Conservation (phyloP, 495 filamentous ascomycete species). For the Astrothelium subdiscretum region DNA sequence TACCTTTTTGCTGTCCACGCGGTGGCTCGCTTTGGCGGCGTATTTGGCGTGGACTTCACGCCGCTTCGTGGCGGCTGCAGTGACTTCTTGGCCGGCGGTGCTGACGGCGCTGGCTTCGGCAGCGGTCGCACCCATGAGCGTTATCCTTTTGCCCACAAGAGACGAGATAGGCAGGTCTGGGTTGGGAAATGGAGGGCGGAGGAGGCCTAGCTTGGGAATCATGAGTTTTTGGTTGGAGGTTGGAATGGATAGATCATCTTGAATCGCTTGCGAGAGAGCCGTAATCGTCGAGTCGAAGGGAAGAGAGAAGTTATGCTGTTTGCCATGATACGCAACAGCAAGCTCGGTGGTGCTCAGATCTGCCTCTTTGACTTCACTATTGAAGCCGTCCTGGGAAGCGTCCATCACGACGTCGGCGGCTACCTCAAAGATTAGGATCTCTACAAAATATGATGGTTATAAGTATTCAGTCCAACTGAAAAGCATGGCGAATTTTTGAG, state of each 20-base stretch:
- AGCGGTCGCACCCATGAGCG: constrained; percentile 48
- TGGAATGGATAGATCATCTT: constrained; percentile 49
- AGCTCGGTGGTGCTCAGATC: constrained; percentile 16
- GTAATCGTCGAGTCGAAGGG: constrained; percentile 37
- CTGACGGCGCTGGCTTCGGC: constrained; percentile 40
- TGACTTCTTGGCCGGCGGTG: constrained; percentile 31
- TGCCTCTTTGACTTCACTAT: neutral
- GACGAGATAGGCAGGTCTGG: constrained; percentile 40
- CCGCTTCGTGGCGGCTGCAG: constrained; percentile 29
- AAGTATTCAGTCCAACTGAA: neutral
- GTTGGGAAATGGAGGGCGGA: constrained; percentile 52
- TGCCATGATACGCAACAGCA: constrained; percentile 47
- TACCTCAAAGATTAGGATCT: neutral
- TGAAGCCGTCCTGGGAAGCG: neutral
- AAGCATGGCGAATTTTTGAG: neutral
- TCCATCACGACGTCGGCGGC: neutral
- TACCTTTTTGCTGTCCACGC: constrained; percentile 33
- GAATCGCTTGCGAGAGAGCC: constrained; percentile 50
- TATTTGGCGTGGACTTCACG: constrained; percentile 28
- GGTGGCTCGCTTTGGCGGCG: constrained; percentile 23
- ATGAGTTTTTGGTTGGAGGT: constrained; percentile 63
- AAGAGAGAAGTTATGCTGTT: constrained; percentile 33
- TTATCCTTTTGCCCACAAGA: constrained; percentile 46
- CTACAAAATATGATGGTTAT: neutral
- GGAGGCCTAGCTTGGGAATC: constrained; percentile 53